Evolutionary conservation across 345 rosid genomes (phyloP), one percentile per base, ranked within the genome.

Genomic region (Melastoma malabathricum): DNA sequence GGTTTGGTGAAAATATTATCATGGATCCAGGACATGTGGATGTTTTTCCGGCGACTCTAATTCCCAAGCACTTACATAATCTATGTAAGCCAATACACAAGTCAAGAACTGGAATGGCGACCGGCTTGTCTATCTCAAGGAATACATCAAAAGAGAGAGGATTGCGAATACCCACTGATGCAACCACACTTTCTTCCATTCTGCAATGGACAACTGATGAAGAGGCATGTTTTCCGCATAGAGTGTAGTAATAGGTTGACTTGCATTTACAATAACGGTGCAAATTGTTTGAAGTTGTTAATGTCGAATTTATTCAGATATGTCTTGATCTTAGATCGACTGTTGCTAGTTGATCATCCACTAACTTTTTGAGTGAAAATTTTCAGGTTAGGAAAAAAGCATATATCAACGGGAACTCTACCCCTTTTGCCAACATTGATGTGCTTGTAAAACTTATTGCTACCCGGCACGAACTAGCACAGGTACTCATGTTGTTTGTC

Each of bases 391-490:
- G 96, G 60, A 92, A 77, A 72, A 61, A 66, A 76, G 84, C 74
- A 31, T 92, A 80, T 64, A 43, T 78, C 44, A 46, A 82, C 64
- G 98, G 98, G 55, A 84, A 82, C 60, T 78, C 93, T 44, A 79
- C 73, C 48, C 96, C 98, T 6, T 72, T 23, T 43, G 82, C 93
- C 34, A 92, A 92, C 73, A 77, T 70, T 18, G 62, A 70, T 69
- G 89, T 82, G 59, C 89, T 92, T 62, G 84, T 82, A 58, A 70
- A 67, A 64, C 84, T 92, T 58, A 75, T 80, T 45, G 74, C 79
- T 59, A 69, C 89, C 31, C 92, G 95, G 61, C 86, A 75, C 64
- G 95, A 87, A 75, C 84, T 87, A 64, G 77, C 98, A 8, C 83
- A 78, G 92, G 98, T 90, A 76, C 48, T 13, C 31, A 56, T 27